Percentiles rank a stretch among this genome's conserved stretches.
These are phyloP conservation scores for Starmerella apicola DNA, from an alignment of 805 yeast genomes.

Conservation along the genomic window DNA sequence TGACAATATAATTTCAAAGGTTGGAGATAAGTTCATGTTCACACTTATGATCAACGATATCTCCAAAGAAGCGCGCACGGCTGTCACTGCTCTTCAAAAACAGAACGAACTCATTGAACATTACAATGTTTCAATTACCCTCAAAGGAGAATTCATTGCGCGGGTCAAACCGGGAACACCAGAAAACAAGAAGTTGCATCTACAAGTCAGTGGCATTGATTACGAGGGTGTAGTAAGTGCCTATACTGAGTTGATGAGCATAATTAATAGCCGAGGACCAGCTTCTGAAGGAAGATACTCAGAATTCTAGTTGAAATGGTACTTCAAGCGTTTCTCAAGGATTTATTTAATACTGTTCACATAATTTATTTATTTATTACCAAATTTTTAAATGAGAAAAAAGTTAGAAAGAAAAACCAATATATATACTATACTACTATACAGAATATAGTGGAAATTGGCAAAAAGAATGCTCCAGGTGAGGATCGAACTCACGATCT, in stretches of 20 bases:
- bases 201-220: constrained; percentile 63
- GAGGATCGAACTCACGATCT: constrained; percentile 44
- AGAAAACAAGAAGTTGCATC: constrained; percentile 44
- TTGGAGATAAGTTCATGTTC: constrained; percentile 38
- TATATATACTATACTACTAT: neutral
- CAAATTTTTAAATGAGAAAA: neutral
- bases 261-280: constrained; percentile 3
- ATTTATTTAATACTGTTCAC: too few relatives aligned
- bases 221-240: constrained; percentile 37
- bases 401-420: constrained; percentile 1
- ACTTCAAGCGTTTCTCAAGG: too few relatives aligned
- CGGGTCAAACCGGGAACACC: constrained; percentile 29
- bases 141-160: constrained; percentile 67
- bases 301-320: constrained; percentile 9
- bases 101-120: constrained; percentile 11
- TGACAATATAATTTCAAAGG: neutral
- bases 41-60: constrained; percentile 69
- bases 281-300: constrained; percentile 7
- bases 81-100: constrained; percentile 16
- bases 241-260: constrained; percentile 8
- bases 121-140: constrained; percentile 55
- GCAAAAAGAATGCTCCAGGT: constrained; percentile 32
- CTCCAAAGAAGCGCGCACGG: constrained; percentile 38
- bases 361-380: neutral
- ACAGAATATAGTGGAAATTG: too few relatives aligned